phyloP scores from a whole-genome alignment of 305 asterid species.

The Ajuga reptans region DNA sequence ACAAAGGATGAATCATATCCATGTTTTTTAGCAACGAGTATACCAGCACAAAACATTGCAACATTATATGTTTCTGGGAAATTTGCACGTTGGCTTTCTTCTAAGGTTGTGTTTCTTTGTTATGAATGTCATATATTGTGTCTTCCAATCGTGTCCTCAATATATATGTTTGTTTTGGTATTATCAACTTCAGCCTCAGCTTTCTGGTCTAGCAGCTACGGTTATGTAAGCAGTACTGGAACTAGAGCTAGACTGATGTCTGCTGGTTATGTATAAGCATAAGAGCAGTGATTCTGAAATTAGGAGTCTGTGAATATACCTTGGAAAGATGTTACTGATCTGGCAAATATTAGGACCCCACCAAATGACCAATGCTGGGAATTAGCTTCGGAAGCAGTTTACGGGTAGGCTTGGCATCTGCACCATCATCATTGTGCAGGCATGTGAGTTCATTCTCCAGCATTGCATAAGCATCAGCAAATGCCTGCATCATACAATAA shows the following conservation, averaged over 20 bases:
- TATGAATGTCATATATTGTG: neutral
- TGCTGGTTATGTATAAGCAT: neutral
- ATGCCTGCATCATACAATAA: conserved; percentile 54
- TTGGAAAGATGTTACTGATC: conserved; percentile 6
- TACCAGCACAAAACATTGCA: neutral
- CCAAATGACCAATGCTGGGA: conserved; percentile 70
- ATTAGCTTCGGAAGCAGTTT: conserved; percentile 81
- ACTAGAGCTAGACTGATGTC: neutral
- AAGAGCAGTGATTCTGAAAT: conserved; percentile 3
- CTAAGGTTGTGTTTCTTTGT: neutral
- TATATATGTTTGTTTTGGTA: neutral
- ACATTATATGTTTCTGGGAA: neutral
- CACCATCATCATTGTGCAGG: conserved; percentile 39
- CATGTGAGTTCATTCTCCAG: conserved; percentile 59
- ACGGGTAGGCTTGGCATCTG: conserved; percentile 34
- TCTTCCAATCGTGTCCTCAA: neutral
- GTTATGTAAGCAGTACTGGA: neutral
- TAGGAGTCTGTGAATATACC: conserved; percentile 15
- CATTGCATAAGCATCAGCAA: conserved; percentile 94
- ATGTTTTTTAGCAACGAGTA: neutral
- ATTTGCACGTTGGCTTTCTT: no score
- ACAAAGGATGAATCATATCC: neutral
- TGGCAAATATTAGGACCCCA: conserved; percentile 37
- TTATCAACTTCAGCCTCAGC: neutral
- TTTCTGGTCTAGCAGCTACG: neutral